Evolutionary conservation across 768 basidiomycete genomes (phyloP), one percentile per base, ranked within the genome.

Genomic region (Cyathus striatus): DNA sequence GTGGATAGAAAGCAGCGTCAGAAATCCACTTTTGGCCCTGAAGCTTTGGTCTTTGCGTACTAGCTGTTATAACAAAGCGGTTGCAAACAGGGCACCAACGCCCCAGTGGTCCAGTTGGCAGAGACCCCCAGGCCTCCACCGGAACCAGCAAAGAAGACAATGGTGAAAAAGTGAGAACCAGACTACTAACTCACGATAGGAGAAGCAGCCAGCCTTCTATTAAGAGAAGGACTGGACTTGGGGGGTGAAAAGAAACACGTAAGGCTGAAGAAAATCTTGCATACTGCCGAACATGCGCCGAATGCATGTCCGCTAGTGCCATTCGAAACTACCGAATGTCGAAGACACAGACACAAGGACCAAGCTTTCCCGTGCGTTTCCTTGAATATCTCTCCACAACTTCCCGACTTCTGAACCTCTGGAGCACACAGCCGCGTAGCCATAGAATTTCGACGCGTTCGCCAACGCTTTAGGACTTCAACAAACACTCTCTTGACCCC

Each of bases 371-470:
- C 60, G 63, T 68, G 30, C 49, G 47, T 50, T 45, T 56, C 61
- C 59, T 50, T 50, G 41, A 37, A 49, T 46, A 41, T 49, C 46
- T 40, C 42, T 33, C 40, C 38, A 30, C 37, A 36, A 44, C 32
- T 16, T 5, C 33, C 22, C 38, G 38, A 22, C 41, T 22, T 49
- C 43, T 27, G 22, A 32, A 34, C 38, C 49, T 46, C 49, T 35
- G 39, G 47, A 32, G 43, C 40, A 22, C 35, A 38, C 51, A 47
- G 40, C 45, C 62, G 66, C 72, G 64, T 56, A 64, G 75, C 78
- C 78, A 79, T 69, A 72, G 57, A 56, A 55, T 73, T 75, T 76
- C 58, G 67, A 65, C 69, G 74, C 71, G 74, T 62, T 50, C 61
- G 59, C 62, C 67, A 62, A 63, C 73, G 67, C 69, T 79, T 79